Evolutionary conservation across 768 basidiomycete species (phyloP).

Genomic region (Suillus fuscotomentosus): DNA sequence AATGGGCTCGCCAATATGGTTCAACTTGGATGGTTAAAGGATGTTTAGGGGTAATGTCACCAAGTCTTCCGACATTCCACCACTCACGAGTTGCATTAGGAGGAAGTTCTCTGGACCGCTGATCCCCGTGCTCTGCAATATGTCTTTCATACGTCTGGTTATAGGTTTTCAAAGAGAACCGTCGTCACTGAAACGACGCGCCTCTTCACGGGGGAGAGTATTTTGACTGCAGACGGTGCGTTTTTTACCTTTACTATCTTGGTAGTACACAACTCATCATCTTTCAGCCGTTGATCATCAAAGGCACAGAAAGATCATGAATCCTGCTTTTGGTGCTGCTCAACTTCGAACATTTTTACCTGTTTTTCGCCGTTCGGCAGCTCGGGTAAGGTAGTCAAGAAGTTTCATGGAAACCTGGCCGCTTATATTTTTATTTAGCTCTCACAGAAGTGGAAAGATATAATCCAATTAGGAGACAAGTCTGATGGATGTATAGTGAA

Average conservation of each 20-base stretch:
- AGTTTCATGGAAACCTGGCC: not conserved
- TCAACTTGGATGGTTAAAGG: slow-evolving; percentile 18
- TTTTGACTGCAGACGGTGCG: slow-evolving; percentile 18
- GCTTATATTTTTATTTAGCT: slow-evolving; percentile 16
- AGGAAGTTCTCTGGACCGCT: slow-evolving; percentile 26
- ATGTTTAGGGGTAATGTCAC: slow-evolving; percentile 12
- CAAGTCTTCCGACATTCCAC: not conserved
- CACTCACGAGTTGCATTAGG: slow-evolving; percentile 11
- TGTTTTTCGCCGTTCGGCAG: slow-evolving; percentile 22
- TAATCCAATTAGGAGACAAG: slow-evolving; percentile 6
- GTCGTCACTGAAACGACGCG: slow-evolving; percentile 7
- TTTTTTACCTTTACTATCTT: not conserved
- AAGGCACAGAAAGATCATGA: slow-evolving; percentile 30
- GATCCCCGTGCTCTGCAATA: slow-evolving; percentile 29
- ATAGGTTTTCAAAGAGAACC: slow-evolving; percentile 24
- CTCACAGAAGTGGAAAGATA: slow-evolving; percentile 21
- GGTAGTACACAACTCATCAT: not conserved
- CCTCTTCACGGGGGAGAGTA: slow-evolving; percentile 22
- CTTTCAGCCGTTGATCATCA: slow-evolving; percentile 19
- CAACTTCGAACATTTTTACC: slow-evolving; percentile 25
- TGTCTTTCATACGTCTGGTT: slow-evolving; percentile 26
- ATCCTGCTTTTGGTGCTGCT: slow-evolving; percentile 24
- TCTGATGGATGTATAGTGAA: slow-evolving; percentile 16
- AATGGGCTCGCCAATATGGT: slow-evolving; percentile 28
- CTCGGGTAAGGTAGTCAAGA: slow-evolving; percentile 11